These are phyloP conservation scores for Beta macrorhiza DNA, from an alignment of 179 eudicot genomes.

Conservation along the genomic window DNA sequence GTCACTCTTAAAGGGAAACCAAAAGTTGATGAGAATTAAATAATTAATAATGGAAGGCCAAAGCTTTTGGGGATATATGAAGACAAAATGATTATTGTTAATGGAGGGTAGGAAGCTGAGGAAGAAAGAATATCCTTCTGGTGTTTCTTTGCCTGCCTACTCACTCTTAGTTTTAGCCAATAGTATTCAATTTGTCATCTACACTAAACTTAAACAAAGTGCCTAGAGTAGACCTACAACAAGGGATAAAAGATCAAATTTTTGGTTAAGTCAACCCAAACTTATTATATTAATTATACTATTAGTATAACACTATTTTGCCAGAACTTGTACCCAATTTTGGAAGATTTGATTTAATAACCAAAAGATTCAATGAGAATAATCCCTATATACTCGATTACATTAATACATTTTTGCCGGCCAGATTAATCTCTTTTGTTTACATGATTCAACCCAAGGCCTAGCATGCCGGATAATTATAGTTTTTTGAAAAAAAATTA, in stretches of 20 bases:
- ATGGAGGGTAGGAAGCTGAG: conserved; percentile 14
- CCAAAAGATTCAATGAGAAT: conserved; percentile 25
- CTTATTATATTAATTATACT: neutral
- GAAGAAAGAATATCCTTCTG: conserved; percentile 19
- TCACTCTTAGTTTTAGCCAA: conserved; percentile 23
- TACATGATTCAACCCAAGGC: conserved; percentile 14
- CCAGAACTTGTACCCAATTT: neutral
- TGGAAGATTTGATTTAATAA: conserved; percentile 5
- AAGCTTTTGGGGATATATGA: conserved; percentile 18
- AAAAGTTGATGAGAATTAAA: conserved; percentile 3
- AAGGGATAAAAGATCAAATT: neutral
- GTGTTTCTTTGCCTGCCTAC: conserved; percentile 24
- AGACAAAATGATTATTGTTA: conserved; percentile 29
- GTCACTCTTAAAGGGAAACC: conserved; percentile 25
- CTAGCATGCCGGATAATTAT: conserved; percentile 22
- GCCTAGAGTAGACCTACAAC: conserved; percentile 16
- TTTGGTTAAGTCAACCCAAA: conserved; percentile 7
- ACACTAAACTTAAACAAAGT: neutral
- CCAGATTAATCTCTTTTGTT: conserved; percentile 14
- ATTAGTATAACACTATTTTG: neutral
- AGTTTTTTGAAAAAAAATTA: neutral
- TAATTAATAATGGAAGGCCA: conserved; percentile 8
- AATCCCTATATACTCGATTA: conserved; percentile 27
- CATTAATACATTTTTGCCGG: conserved; percentile 19
- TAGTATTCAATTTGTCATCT: conserved; percentile 17